These are phyloP conservation scores for Pichia eremophila DNA, from an alignment of 805 yeast genomes.

Conservation along the genomic window DNA sequence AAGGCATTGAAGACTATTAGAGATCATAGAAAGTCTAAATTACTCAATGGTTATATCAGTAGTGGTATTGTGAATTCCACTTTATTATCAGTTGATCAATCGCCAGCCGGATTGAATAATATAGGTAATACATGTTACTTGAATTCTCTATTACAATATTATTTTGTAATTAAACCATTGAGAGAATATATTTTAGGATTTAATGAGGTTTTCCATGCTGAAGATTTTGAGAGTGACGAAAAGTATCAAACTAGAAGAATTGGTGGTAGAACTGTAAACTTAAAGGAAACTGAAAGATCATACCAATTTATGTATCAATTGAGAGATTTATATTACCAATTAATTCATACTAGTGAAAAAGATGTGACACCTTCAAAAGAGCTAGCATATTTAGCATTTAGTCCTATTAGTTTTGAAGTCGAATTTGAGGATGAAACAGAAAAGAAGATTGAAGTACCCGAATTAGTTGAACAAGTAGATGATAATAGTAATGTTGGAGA, in stretches of 20 bases:
- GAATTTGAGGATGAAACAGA: conserved; percentile 6
- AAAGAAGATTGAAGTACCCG: background rate
- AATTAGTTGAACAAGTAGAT: background rate
- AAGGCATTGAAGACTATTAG: conserved; percentile 51
- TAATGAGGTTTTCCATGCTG: conserved; percentile 27
- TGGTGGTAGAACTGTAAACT: conserved; percentile 80
- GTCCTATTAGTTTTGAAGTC: conserved; percentile 61
- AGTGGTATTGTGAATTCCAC: conserved; percentile 56
- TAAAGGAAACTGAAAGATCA: conserved; percentile 70
- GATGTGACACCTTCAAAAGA: conserved; percentile 77
- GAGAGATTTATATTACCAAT: conserved; percentile 55
- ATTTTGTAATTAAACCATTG: conserved; percentile 76
- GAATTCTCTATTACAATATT: conserved; percentile 84
- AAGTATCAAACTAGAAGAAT: conserved; percentile 49
- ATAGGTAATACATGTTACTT: conserved; percentile 94
- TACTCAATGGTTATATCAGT: conserved; percentile 46
- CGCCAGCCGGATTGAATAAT: conserved; percentile 91
- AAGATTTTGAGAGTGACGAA: conserved; percentile 23
- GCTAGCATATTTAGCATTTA: conserved; percentile 79
- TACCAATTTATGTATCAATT: conserved; percentile 72
- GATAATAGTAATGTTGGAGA: conserved; percentile 1
- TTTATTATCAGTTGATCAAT: conserved; percentile 49
- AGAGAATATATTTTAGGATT: conserved; percentile 57
- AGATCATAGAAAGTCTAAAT: conserved; percentile 40
- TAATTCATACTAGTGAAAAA: conserved; percentile 53